Evolutionary conservation across 371 early-diverging fungal species (phyloP).

Genomic region (Rhizopus stolonifer): DNA sequence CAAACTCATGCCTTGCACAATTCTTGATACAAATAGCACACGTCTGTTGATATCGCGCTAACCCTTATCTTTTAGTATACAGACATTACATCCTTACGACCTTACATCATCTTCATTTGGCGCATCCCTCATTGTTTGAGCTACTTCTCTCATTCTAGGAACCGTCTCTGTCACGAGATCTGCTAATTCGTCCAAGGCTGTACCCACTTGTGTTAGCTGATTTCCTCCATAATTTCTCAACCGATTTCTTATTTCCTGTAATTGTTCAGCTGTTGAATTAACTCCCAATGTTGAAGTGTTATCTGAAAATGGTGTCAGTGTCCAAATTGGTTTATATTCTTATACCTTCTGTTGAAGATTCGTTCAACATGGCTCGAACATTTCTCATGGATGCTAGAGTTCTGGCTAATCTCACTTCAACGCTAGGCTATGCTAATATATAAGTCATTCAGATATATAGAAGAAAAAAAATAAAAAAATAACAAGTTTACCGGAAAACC

Average conservation of each 20-base stretch:
- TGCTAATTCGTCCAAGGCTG: slow-evolving; percentile 44
- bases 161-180: slow-evolving; percentile 35
- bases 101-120: background rate
- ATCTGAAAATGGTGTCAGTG: background rate
- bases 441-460: no score
- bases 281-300: slow-evolving; percentile 1
- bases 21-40: slow-evolving; percentile 34
- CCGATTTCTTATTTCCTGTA: slow-evolving; percentile 39
- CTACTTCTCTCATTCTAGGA: slow-evolving; percentile 39
- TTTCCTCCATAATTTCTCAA: slow-evolving; percentile 32
- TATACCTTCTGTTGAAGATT: no score
- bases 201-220: slow-evolving; percentile 38
- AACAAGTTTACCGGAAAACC: slow-evolving; percentile 31
- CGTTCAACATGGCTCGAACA: slow-evolving; percentile 41
- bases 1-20: slow-evolving; percentile 51
- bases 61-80: background rate
- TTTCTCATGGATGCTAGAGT: slow-evolving; percentile 47
- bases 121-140: slow-evolving; percentile 26
- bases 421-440: slow-evolving; percentile 27
- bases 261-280: slow-evolving; percentile 28
- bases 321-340: no score
- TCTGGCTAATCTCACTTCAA: slow-evolving; percentile 46
- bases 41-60: slow-evolving; percentile 13
- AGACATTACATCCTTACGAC: background rate
- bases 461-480: background rate